Evolutionary conservation across 805 yeast genomes (phyloP), one percentile per base, ranked within the genome.

Genomic region (Nakazawaea holstii): DNA sequence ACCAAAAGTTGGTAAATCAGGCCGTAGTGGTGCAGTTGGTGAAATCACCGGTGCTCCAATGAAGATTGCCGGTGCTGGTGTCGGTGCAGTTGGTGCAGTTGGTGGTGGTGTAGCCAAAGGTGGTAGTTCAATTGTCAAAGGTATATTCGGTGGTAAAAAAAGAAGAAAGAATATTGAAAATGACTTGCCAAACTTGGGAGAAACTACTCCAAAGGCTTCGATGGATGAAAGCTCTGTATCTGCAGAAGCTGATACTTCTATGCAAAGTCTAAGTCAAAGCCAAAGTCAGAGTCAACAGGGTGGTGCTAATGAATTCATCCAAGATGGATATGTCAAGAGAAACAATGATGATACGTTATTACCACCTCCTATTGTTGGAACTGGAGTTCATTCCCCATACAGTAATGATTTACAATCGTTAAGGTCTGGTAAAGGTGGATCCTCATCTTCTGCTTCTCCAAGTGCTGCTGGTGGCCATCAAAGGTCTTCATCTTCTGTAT

Each of bases 1-100:
- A 61, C 88, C 92, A n/a, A 65, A 67, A 42, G 61, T 83, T 39
- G 68, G 65, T 7, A 51, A 64, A n/a, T 53, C 59, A 41, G 75
- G 75, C 14, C 66, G 70, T 47, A 77, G 74, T 47, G 77, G 74
- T 17, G 69, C 66, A 32, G 57, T 76, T 27, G 61, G 64, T 17
- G 66, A 65, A 20, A 55, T 74, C 26, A 64, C 76, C 8, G 73
- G 70, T 32, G 72, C 64, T 17, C 80, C 84, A 29, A 58, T 77
- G 47, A 75, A 73, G 56, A 69, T 72, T 28, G 75, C 73, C 39
- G 73, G 69, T 20, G 76, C 69, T 11, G 64, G 69, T 15, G 65
- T 70, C 4, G 70, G 66, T 35, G 64, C 64, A 3, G 70, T 66
- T 40, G 61, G 60, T 27, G 68, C 65, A 31, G 69, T 66, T 11